These are phyloP conservation scores for Monosporozyma solicola DNA, from an alignment of 805 yeast species.

Conservation along the genomic window DNA sequence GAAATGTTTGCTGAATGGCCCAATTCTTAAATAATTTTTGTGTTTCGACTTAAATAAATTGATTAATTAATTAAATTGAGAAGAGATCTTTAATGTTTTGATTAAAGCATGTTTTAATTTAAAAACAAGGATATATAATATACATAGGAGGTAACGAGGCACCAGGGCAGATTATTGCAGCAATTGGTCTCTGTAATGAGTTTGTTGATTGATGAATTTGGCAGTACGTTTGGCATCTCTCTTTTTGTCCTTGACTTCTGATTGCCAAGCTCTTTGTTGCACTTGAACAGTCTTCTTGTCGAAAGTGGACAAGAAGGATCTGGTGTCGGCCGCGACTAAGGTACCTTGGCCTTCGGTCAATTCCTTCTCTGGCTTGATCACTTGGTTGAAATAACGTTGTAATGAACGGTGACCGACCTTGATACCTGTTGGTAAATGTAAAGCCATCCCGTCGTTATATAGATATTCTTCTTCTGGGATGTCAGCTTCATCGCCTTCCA, in stretches of 20 bases:
- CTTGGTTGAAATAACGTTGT: slow-evolving; percentile 71
- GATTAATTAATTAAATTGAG: background rate
- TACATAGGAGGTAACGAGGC: background rate
- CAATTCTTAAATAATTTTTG: background rate
- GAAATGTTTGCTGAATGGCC: too few species aligned
- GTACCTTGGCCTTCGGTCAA: slow-evolving; percentile 76
- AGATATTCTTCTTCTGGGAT: slow-evolving; percentile 37
- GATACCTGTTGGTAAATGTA: slow-evolving; percentile 75
- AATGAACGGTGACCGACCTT: slow-evolving; percentile 82
- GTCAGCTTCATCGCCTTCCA: slow-evolving; percentile 23
- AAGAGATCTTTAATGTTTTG: background rate
- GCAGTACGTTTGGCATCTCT: slow-evolving; percentile 50
- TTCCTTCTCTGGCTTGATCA: slow-evolving; percentile 46
- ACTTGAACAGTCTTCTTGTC: slow-evolving; percentile 39
- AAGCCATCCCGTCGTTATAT: slow-evolving; percentile 56
- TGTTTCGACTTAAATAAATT: background rate
- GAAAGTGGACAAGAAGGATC: slow-evolving; percentile 34
- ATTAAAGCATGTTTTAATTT: background rate
- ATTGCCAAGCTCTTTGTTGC: slow-evolving; percentile 65
- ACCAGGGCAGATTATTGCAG: slow-evolving; percentile 32
- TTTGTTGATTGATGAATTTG: slow-evolving; percentile 78
- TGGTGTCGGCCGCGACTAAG: slow-evolving; percentile 75
- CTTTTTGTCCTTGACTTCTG: slow-evolving; percentile 43
- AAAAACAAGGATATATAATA: background rate
- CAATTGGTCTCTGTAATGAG: slow-evolving; percentile 76